These are phyloP conservation scores for Malania oleifera DNA, from an alignment of 164 flowering plant species.

Conservation along the genomic window DNA sequence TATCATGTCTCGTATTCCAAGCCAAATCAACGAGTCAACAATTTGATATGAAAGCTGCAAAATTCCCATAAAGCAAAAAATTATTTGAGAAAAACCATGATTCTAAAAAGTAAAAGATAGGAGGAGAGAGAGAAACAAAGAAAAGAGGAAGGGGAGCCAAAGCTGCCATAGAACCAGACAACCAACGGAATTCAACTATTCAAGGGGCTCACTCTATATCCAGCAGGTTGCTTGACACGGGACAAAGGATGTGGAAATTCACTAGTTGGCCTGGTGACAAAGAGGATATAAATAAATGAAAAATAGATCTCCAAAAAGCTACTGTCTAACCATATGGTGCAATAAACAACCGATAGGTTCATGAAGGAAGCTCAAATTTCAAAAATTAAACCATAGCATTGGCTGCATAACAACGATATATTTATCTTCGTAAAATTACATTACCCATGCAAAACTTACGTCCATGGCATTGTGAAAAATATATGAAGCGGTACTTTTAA, in stretches of 20 bases:
- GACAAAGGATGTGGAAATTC: conserved; percentile 98
- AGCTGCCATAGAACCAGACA: neutral
- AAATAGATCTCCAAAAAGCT: neutral
- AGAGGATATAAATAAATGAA: neutral
- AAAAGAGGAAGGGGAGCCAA: neutral
- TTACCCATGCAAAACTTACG: conserved; percentile 65
- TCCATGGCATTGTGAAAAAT: conserved; percentile 99
- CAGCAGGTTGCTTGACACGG: conserved; percentile 91
- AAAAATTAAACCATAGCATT: neutral
- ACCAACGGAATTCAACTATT: neutral
- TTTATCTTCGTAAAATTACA: conserved; percentile 10
- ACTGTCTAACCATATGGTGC: neutral
- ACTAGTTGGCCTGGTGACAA: conserved; percentile 78
- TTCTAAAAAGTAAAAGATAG: neutral
- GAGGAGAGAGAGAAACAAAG: neutral
- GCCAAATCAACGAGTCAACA: conserved; percentile 97
- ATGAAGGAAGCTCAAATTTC: neutral
- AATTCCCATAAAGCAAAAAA: conserved; percentile 6
- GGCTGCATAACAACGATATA: neutral
- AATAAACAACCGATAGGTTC: neutral
- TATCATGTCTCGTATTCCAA: conserved; percentile 97
- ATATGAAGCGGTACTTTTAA: conserved; percentile 86
- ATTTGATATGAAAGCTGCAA: conserved; percentile 96
- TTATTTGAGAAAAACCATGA: neutral
- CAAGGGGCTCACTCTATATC: conserved; percentile 68